A percentile compares a stretch with the other conserved stretches of the same genome.
Evolutionary conservation across 1,284 basidiomycete genomes (phyloP).

Genomic region (Sanghuangporus sanghuang): DNA sequence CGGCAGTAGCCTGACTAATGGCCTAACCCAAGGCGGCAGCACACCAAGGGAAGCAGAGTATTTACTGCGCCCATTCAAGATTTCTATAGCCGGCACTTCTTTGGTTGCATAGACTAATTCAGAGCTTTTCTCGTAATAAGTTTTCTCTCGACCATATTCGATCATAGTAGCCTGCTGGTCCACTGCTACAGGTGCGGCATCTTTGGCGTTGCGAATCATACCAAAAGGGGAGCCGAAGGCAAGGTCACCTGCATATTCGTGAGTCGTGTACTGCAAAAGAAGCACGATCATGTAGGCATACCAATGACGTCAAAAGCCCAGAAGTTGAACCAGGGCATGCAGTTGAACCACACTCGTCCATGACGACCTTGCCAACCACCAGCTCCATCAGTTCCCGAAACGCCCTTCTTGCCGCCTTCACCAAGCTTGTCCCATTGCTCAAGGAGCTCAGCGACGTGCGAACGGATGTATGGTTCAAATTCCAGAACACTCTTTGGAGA

Average conservation of each 20-base stretch:
- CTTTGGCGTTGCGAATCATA: slow-evolving; percentile 76
- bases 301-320: slow-evolving; percentile 88
- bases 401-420: slow-evolving; percentile 48
- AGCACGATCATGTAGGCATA: slow-evolving; percentile 14
- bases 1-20: slow-evolving; percentile 55
- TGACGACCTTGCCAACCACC: slow-evolving; percentile 57
- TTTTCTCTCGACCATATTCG: slow-evolving; percentile 42
- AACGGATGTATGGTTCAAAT: slow-evolving; percentile 73
- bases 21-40: slow-evolving; percentile 68
- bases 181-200: slow-evolving; percentile 61
- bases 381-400: slow-evolving; percentile 57
- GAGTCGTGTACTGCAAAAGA: neutral
- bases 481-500: slow-evolving; percentile 73
- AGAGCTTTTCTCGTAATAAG: slow-evolving; percentile 77
- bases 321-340: slow-evolving; percentile 71
- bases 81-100: slow-evolving; percentile 74
- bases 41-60: slow-evolving; percentile 63
- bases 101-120: slow-evolving; percentile 57
- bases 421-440: slow-evolving; percentile 80
- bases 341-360: slow-evolving; percentile 69
- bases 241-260: slow-evolving; percentile 53
- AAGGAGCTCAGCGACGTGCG: slow-evolving; percentile 60
- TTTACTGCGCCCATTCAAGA: slow-evolving; percentile 88
- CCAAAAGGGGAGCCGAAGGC: slow-evolving; percentile 87
- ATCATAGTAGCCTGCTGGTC: slow-evolving; percentile 47